These are phyloP conservation scores for Russula sp. DNA, from an alignment of 768 basidiomycete genomes.

Conservation along the genomic window DNA sequence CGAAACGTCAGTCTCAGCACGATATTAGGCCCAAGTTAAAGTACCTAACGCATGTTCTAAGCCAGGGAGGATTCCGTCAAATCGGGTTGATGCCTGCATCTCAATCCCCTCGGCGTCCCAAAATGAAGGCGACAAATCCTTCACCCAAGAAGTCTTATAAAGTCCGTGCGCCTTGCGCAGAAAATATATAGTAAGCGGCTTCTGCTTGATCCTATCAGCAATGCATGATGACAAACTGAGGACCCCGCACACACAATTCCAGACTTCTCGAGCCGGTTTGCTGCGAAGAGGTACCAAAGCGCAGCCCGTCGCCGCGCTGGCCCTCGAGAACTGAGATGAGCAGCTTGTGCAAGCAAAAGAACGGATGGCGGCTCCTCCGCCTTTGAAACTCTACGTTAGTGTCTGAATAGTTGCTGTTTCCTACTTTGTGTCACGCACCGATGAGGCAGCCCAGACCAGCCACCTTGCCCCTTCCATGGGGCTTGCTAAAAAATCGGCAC, in stretches of 20 bases:
- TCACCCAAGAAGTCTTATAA: conserved; percentile 43
- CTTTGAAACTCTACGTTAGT: conserved; percentile 35
- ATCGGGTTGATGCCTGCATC: conserved; percentile 35
- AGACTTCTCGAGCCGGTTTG: conserved; percentile 72
- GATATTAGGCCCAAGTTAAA: conserved; percentile 9
- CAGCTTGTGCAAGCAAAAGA: conserved; percentile 75
- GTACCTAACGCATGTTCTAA: conserved; percentile 76
- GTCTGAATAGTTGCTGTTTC: background rate
- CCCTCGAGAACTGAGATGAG: conserved; percentile 56
- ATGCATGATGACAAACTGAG: conserved; percentile 1
- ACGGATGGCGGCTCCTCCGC: conserved; percentile 78
- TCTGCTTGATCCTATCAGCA: conserved; percentile 38
- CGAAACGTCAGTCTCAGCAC: conserved; percentile 1
- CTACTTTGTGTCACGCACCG: conserved; percentile 42
- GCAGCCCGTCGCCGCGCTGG: conserved; percentile 55
- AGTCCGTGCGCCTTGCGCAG: conserved; percentile 63
- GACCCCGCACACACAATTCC: conserved; percentile 57
- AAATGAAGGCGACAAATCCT: conserved; percentile 70
- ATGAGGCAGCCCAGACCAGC: conserved; percentile 80
- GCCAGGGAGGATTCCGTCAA: conserved; percentile 59
- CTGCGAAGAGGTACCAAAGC: conserved; percentile 72
- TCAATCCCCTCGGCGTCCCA: conserved; percentile 62
- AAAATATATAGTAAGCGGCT: conserved; percentile 80
- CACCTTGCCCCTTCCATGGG: conserved; percentile 72
- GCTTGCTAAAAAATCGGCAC: conserved; percentile 48